These are phyloP conservation scores for Apiotrichum porosum DNA, from an alignment of 1,284 basidiomycete genomes.

Conservation along the genomic window DNA sequence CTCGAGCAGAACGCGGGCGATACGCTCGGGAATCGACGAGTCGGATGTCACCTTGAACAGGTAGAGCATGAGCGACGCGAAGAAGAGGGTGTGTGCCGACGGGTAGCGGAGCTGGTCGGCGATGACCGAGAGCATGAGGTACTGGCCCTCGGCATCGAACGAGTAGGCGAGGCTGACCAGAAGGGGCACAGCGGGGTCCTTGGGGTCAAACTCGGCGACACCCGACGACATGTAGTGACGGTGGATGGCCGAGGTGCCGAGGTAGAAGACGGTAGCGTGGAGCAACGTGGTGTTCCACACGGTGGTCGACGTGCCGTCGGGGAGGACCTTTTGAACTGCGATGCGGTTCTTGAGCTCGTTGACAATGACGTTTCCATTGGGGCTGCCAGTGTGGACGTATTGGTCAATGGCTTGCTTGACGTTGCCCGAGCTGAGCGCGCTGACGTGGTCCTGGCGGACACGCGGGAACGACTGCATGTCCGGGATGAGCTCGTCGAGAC, in stretches of 20 bases:
- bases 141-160: slow-evolving; percentile 89
- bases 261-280: slow-evolving; percentile 91
- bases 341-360: slow-evolving; percentile 74
- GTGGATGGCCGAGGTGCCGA: slow-evolving; percentile 81
- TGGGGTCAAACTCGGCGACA: slow-evolving; percentile 69
- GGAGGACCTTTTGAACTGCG: slow-evolving; percentile 53
- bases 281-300: slow-evolving; percentile 83
- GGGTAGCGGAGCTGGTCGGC: slow-evolving; percentile 92
- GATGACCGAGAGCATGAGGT: slow-evolving; percentile 83
- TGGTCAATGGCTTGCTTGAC: slow-evolving; percentile 74
- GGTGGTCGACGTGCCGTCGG: slow-evolving; percentile 57
- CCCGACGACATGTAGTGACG: slow-evolving; percentile 72
- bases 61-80: slow-evolving; percentile 79
- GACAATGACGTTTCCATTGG: slow-evolving; percentile 58
- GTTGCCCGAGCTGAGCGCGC: slow-evolving; percentile 71
- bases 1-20: slow-evolving; percentile 86
- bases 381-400: slow-evolving; percentile 62
- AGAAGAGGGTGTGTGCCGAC: slow-evolving; percentile 96
- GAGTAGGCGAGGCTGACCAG: slow-evolving; percentile 75
- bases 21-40: slow-evolving; percentile 69
- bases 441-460: slow-evolving; percentile 83
- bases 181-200: slow-evolving; percentile 74
- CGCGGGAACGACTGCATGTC: slow-evolving; percentile 88
- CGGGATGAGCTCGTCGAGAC: slow-evolving; percentile 59
- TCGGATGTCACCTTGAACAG: slow-evolving; percentile 57